Percentiles rank a stretch among this genome's conserved stretches.
Evolutionary conservation across 2,329 filamentous ascomycete genomes (phyloP).

Genomic region (Nemania sp.): DNA sequence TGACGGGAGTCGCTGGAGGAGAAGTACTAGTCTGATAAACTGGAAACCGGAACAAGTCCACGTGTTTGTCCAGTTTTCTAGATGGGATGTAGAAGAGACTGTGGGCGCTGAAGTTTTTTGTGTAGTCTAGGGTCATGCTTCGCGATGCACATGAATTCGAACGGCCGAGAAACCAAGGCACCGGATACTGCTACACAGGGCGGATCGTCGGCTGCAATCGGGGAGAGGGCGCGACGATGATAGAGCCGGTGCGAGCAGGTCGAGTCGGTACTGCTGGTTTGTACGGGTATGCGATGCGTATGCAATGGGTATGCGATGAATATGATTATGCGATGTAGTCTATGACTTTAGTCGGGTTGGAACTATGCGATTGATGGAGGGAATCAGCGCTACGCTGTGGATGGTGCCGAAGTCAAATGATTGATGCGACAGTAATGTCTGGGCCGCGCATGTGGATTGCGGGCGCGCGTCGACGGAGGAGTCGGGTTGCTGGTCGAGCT

Average conservation of each 20-base stretch:
- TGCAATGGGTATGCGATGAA: no score
- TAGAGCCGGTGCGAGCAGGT: slow-evolving; percentile 37
- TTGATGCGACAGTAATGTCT: slow-evolving; percentile 19
- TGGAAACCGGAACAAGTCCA: slow-evolving; percentile 32
- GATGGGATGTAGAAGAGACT: no score
- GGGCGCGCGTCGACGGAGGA: slow-evolving; percentile 10
- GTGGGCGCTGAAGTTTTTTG: slow-evolving; percentile 28
- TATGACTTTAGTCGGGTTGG: not conserved
- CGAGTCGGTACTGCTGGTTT: slow-evolving; percentile 25
- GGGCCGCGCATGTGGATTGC: slow-evolving; percentile 6
- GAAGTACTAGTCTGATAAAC: slow-evolving; percentile 32
- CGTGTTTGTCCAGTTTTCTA: slow-evolving; percentile 23
- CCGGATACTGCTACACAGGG: slow-evolving; percentile 10
- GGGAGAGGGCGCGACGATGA: slow-evolving; percentile 27
- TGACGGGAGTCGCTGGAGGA: slow-evolving; percentile 20
- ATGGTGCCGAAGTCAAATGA: not conserved
- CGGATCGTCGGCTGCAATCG: slow-evolving; percentile 23
- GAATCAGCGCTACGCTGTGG: slow-evolving; percentile 13
- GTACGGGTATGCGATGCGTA: no score
- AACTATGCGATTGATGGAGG: slow-evolving; percentile 13
- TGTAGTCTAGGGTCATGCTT: slow-evolving; percentile 36
- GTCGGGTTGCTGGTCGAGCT: not conserved
- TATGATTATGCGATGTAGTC: no score
- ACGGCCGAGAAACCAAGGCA: slow-evolving; percentile 28
- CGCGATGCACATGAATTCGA: slow-evolving; percentile 31